Evolutionary conservation across 2,329 filamentous ascomycete genomes (phyloP), one percentile per base, ranked within the genome.

Genomic region (Madurella fahalii): DNA sequence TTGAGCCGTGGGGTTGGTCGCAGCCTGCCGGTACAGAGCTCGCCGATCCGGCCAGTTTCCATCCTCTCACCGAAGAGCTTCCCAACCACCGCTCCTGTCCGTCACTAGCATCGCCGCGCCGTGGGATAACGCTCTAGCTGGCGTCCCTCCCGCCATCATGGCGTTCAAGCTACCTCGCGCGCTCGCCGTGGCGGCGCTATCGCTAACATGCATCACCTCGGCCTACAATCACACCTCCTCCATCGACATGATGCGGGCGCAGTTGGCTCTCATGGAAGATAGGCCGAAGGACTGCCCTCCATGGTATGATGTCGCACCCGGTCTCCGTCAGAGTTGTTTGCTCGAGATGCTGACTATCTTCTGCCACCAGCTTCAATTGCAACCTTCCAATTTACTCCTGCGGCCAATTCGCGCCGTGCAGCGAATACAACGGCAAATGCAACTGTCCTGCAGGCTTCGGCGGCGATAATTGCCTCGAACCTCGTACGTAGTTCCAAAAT

Each of bases 371-470:
- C 77, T 99, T 99, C 80, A 97, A 99, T 81, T 99, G 94, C 75
- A 88, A 96, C 55, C 82, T 99, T 15, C 92, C 94, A 30, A 90
- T 89, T 59, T 95, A 96, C 71, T 85, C 84, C 59, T 99, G 94
- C 71, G 85, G 89, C 59, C 94, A 99, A 73, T 99, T 88, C 69
- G 88, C 91, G 37, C 80, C 84, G 34, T 99, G 94, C 72, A 95
- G 94, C 71, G 84, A 87, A 66, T 91, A 85, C 67, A 95, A 90
- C 65, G 94, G 94, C 47, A 92, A 95, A 77, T 99, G 94, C 74
- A 82, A 86, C 56, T 99, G 94, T 70, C 92, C 93, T 9, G 80
- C 90, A 16, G 94, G 94, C 37, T 99, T 95, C 68, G 94, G 92
- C 57, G 93, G 93, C 54, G 90, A 96, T 65, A 92, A 97, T 72